Evolutionary conservation across 257 asterid genomes (phyloP).

Genomic region (Primulina huaijiensis): DNA sequence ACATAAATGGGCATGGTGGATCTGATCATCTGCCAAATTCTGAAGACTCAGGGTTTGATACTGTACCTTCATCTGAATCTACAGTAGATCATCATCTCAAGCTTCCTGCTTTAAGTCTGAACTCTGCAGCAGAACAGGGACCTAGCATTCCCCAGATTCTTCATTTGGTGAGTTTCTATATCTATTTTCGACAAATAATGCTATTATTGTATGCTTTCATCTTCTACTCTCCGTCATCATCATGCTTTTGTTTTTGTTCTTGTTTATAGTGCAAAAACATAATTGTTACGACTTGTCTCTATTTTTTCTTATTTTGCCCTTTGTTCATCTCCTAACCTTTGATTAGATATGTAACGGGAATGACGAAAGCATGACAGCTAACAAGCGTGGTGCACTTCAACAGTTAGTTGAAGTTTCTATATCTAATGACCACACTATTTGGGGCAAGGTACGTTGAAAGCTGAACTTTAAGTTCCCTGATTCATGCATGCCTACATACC

Average conservation of each 20-base stretch:
- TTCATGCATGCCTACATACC: neutral
- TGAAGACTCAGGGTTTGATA: conserved; percentile 43
- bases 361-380: conserved; percentile 59
- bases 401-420: conserved; percentile 82
- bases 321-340: conserved; percentile 17
- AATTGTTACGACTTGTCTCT: conserved; percentile 9
- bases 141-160: conserved; percentile 97
- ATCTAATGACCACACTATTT: conserved; percentile 60
- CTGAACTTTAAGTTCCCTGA: neutral
- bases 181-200: conserved; percentile 15
- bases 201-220: conserved; percentile 6
- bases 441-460: conserved; percentile 71
- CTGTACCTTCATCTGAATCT: conserved; percentile 50
- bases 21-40: conserved; percentile 48
- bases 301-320: conserved; percentile 22
- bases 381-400: conserved; percentile 73
- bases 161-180: conserved; percentile 65
- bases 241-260: neutral
- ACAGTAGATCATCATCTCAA: conserved; percentile 43
- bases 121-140: conserved; percentile 55
- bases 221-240: neutral
- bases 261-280: conserved; percentile 10
- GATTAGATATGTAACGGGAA: conserved; percentile 73
- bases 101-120: conserved; percentile 48
- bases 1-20: conserved; percentile 57